These are phyloP conservation scores for Lentinula sp. DNA, from an alignment of 768 basidiomycete species.

Conservation along the genomic window DNA sequence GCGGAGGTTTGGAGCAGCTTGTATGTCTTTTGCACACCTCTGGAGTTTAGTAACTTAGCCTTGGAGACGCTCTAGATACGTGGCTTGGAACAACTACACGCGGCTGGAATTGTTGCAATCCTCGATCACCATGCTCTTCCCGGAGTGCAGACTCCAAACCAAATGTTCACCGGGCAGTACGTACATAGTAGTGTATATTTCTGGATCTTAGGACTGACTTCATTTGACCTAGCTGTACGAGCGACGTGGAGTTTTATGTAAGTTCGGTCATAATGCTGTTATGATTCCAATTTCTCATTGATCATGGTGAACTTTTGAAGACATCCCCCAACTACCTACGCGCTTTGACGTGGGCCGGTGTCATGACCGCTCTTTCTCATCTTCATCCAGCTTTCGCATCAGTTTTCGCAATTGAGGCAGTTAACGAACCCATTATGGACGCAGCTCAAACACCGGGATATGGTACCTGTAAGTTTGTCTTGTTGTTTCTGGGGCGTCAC, in stretches of 20 bases:
- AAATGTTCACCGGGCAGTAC: conserved; percentile 67
- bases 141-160: conserved; percentile 55
- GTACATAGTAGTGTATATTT: conserved; percentile 10
- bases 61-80: conserved; percentile 38
- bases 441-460: conserved; percentile 61
- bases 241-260: conserved; percentile 70
- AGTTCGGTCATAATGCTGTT: conserved; percentile 11
- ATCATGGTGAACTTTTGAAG: conserved; percentile 23
- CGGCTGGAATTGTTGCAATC: conserved; percentile 61
- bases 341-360: conserved; percentile 75
- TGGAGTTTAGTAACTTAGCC: not conserved
- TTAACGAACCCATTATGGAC: conserved; percentile 77
- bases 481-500: not conserved
- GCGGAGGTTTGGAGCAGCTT: conserved; percentile 62
- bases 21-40: conserved; percentile 28
- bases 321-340: conserved; percentile 69
- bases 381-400: conserved; percentile 58
- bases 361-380: conserved; percentile 71
- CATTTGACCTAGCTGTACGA: conserved; percentile 46
- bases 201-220: conserved; percentile 3
- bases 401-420: conserved; percentile 68
- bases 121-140: conserved; percentile 62
- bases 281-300: not conserved
- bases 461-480: conserved; percentile 50
- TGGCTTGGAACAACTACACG: conserved; percentile 52